Conservation (phyloP, 805 yeast genomes). For the Metschnikowia henanensis region DNA sequence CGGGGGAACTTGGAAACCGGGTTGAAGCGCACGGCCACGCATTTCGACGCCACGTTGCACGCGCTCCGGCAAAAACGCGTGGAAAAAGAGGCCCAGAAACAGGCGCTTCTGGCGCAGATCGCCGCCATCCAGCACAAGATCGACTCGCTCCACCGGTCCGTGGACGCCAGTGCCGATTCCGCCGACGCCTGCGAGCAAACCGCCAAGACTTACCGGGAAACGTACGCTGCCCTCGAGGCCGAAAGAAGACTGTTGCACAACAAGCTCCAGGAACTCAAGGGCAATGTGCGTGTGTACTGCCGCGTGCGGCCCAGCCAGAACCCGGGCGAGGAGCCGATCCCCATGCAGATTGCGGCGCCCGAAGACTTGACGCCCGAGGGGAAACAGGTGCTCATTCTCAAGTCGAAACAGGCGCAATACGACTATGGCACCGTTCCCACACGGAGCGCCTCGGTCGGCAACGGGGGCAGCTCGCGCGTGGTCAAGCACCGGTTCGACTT, state of each 20-base stretch:
- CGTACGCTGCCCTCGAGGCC: constrained; percentile 50
- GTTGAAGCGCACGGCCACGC: background rate
- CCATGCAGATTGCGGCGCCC: constrained; percentile 5
- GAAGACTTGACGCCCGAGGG: constrained; percentile 34
- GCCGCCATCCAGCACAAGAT: constrained; percentile 7
- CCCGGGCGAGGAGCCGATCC: background rate
- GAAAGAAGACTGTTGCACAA: constrained; percentile 67
- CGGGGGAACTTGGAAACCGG: background rate
- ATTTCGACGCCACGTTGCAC: background rate
- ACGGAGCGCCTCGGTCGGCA: background rate
- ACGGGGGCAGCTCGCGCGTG: background rate
- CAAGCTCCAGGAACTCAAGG: constrained; percentile 79
- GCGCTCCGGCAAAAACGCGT: constrained; percentile 6
- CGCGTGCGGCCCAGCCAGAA: constrained; percentile 65
- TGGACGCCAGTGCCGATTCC: constrained; percentile 4
- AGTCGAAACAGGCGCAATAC: background rate
- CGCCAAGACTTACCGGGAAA: constrained; percentile 21
- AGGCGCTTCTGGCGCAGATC: constrained; percentile 6
- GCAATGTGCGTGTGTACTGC: constrained; percentile 90
- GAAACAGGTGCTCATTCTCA: constrained; percentile 33
- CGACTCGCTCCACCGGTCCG: constrained; percentile 9
- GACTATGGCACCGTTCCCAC: background rate
- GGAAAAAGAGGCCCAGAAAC: constrained; percentile 11
- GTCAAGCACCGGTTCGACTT: constrained; percentile 52
- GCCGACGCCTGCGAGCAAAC: constrained; percentile 8